A percentile compares a stretch with the other conserved stretches of the same genome.
phyloP scores from a whole-genome alignment of 208 protist genomes.

The Trypanosoma boissoni region DNA sequence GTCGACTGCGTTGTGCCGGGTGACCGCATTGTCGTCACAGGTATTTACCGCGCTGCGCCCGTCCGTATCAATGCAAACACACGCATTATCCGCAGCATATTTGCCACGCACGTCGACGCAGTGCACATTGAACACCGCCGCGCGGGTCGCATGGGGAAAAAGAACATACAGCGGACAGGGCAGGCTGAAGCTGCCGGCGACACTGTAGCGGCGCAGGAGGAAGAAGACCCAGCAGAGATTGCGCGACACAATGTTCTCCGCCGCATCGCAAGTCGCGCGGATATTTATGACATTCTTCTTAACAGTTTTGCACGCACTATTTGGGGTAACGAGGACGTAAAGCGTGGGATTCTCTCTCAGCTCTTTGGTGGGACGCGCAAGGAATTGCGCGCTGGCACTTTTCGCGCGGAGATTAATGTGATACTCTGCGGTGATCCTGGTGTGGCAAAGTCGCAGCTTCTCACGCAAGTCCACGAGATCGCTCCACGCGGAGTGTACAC shows the following conservation, averaged over 20 bases:
- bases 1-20: constrained; percentile 97
- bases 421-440: constrained; percentile 99
- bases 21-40: constrained; percentile 97
- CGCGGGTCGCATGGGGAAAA: constrained; percentile 30
- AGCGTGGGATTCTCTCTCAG: constrained; percentile 98
- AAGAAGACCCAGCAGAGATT: constrained; percentile 37
- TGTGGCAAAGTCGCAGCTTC: constrained; percentile 99
- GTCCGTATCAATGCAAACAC: constrained; percentile 93
- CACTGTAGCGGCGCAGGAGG: background rate
- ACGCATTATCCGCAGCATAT: constrained; percentile 93
- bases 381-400: constrained; percentile 74
- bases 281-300: constrained; percentile 96
- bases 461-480: constrained; percentile 98
- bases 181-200: constrained; percentile 1
- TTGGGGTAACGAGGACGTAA: constrained; percentile 98
- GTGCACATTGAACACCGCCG: constrained; percentile 95
- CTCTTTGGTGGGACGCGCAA: constrained; percentile 98
- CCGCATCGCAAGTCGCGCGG: constrained; percentile 61
- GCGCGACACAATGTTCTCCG: constrained; percentile 76
- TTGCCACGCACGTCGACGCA: constrained; percentile 97
- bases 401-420: constrained; percentile 98
- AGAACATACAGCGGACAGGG: background rate
- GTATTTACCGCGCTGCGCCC: constrained; percentile 95
- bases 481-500: constrained; percentile 98
- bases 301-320: constrained; percentile 96